Percentiles rank a stretch among this genome's conserved stretches.
phyloP scores from a whole-genome alignment of 2,329 filamentous ascomycete species.

The Microascus cirrosus region DNA sequence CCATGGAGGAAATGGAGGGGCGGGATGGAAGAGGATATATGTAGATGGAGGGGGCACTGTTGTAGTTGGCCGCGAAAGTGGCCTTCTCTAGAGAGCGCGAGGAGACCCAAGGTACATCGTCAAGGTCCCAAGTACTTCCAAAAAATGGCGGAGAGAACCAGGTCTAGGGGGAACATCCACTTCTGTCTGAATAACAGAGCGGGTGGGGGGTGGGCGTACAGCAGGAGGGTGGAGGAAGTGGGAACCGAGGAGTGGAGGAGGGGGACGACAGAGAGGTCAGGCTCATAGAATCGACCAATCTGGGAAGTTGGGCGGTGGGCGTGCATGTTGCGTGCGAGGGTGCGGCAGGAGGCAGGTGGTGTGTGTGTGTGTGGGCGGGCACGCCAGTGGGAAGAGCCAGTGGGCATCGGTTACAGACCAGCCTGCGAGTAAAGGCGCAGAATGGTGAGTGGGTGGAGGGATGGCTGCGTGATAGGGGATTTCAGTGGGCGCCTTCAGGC shows the following conservation, averaged over 20 bases:
- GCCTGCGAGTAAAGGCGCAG: not conserved
- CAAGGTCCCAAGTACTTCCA: not conserved
- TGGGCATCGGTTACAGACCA: not conserved
- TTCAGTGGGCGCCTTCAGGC: not conserved
- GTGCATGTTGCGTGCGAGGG: constrained; percentile 2
- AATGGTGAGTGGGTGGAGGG: not conserved
- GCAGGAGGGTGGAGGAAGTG: not conserved
- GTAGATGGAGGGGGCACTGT: constrained; percentile 1
- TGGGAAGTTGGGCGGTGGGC: not conserved
- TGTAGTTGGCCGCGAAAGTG: constrained; percentile 4
- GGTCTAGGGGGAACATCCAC: not conserved
- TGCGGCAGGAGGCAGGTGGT: not conserved
- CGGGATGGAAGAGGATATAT: constrained; percentile 1
- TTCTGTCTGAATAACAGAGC: not conserved
- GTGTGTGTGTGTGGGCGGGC: not conserved
- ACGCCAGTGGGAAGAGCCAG: not conserved
- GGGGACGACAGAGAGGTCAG: not conserved
- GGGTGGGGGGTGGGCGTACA: not conserved
- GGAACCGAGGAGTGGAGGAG: not conserved
- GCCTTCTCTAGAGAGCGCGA: not conserved
- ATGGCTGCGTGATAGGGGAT: not conserved
- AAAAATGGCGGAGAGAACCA: not conserved
- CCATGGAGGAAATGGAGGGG: not conserved
- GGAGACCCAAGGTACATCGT: not conserved
- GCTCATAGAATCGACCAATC: constrained; percentile 1